A percentile compares a stretch with the other conserved stretches of the same genome.
These are phyloP conservation scores for Bromus sterilis DNA, from an alignment of 176 grass and related monocot genomes.

Conservation along the genomic window DNA sequence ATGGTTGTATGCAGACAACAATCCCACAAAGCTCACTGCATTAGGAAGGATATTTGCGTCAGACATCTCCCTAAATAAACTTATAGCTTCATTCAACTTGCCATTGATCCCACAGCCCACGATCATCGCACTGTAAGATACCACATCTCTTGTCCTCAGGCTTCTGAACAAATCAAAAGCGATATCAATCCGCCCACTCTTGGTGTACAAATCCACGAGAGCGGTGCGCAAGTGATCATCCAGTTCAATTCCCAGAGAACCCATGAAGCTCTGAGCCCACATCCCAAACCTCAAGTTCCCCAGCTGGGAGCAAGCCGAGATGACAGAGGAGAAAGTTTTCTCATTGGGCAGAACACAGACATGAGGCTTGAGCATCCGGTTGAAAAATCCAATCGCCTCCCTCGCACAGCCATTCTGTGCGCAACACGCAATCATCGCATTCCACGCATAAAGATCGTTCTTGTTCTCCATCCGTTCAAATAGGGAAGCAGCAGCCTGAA, in stretches of 20 bases:
- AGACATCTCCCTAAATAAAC: conserved; percentile 57
- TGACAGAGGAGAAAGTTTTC: conserved; percentile 63
- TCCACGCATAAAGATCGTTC: conserved; percentile 67
- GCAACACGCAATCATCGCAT: conserved; percentile 63
- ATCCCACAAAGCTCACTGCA: conserved; percentile 66
- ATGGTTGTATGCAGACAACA: conserved; percentile 64
- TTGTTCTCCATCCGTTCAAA: conserved; percentile 59
- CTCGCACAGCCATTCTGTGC: conserved; percentile 50
- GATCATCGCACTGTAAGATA: conserved; percentile 81
- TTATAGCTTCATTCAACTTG: conserved; percentile 38
- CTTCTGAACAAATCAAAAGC: conserved; percentile 55
- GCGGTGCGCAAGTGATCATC: conserved; percentile 77
- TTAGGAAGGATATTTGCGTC: conserved; percentile 50
- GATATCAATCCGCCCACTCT: conserved; percentile 42
- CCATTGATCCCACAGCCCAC: conserved; percentile 71
- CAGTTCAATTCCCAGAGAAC: conserved; percentile 37
- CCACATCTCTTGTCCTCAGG: conserved; percentile 48
- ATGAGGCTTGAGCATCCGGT: conserved; percentile 62
- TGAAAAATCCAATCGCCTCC: conserved; percentile 56
- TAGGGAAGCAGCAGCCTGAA: conserved; percentile 34
- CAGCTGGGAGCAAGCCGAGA: conserved; percentile 73
- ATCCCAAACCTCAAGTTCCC: conserved; percentile 64
- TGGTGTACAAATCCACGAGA: conserved; percentile 63
- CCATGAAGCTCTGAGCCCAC: conserved; percentile 54
- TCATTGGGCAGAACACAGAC: conserved; percentile 57